A percentile compares a stretch with the other conserved stretches of the same genome.
phyloP scores from a whole-genome alignment of 2,329 filamentous ascomycete genomes.

The Aspergillus udagawae region DNA sequence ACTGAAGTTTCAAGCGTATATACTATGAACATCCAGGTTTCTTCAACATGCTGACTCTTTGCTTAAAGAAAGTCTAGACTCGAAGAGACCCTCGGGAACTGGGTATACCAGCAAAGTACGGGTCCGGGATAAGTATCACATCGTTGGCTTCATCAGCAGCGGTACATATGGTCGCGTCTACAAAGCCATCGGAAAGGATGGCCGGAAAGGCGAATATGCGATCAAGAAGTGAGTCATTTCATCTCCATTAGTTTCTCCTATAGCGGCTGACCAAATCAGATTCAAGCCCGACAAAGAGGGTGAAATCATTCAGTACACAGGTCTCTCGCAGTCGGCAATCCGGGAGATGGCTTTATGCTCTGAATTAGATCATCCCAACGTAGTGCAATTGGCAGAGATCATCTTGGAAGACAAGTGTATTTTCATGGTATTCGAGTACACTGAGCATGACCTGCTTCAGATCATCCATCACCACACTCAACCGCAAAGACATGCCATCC shows the following conservation, averaged over 20 bases:
- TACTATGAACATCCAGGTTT: neutral
- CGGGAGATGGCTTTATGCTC: constrained; percentile 97
- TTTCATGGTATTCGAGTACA: constrained; percentile 99
- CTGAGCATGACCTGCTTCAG: constrained; percentile 93
- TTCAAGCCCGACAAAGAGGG: constrained; percentile 99
- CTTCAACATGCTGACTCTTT: constrained; percentile 20
- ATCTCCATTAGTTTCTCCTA: neutral
- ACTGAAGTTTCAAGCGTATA: neutral
- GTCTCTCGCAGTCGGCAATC: constrained; percentile 94
- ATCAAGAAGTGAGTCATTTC: constrained; percentile 76
- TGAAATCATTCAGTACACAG: constrained; percentile 89
- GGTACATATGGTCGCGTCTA: constrained; percentile 98
- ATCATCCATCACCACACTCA: constrained; percentile 98
- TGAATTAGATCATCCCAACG: constrained; percentile 81
- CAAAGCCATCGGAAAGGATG: constrained; percentile 78
- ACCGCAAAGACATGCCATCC: constrained; percentile 81
- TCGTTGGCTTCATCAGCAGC: constrained; percentile 96
- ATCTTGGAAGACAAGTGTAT: constrained; percentile 98
- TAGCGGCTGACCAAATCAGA: constrained; percentile 33
- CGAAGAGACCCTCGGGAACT: constrained; percentile 42
- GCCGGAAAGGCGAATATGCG: constrained; percentile 77
- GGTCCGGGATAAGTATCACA: constrained; percentile 89
- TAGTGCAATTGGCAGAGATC: constrained; percentile 88
- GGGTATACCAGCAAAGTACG: constrained; percentile 70
- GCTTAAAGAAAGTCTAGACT: constrained; percentile 32